Percentiles rank a stretch among this genome's conserved stretches.
phyloP scores from a whole-genome alignment of 169 alveolate species.

The Eimeria praecox region DNA sequence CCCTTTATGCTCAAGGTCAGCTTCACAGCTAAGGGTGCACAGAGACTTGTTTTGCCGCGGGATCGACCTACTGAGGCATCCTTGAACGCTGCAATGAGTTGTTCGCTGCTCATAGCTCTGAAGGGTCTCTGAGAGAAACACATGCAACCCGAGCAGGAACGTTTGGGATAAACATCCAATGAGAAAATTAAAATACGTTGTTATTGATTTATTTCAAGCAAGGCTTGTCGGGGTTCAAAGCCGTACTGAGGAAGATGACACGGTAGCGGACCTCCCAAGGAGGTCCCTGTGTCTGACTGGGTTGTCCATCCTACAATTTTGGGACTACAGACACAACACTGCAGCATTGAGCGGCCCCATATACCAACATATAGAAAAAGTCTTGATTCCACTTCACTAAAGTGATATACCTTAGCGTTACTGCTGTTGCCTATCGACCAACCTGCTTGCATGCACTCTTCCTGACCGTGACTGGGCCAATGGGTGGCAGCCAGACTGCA shows the following conservation, averaged over 20 bases:
- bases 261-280: not conserved
- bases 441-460: not conserved
- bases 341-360: not conserved
- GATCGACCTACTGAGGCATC: constrained; percentile 38
- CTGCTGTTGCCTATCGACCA: not conserved
- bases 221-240: no score
- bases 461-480: not conserved
- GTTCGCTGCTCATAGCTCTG: constrained; percentile 30
- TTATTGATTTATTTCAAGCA: not conserved
- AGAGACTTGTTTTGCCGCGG: not conserved
- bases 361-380: not conserved
- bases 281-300: not conserved
- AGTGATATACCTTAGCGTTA: not conserved
- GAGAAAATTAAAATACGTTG: not conserved
- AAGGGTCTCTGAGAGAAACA: constrained; percentile 38
- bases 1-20: not conserved
- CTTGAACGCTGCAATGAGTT: constrained; percentile 68
- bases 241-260: constrained; percentile 18
- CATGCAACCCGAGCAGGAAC: constrained; percentile 14
- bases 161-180: not conserved
- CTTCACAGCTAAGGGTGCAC: not conserved
- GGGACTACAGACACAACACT: not conserved
- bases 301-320: constrained; percentile 2
- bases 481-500: not conserved
- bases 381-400: not conserved